Conservation (phyloP, 2,329 filamentous ascomycete genomes). For the Cercospora brassicicola region DNA sequence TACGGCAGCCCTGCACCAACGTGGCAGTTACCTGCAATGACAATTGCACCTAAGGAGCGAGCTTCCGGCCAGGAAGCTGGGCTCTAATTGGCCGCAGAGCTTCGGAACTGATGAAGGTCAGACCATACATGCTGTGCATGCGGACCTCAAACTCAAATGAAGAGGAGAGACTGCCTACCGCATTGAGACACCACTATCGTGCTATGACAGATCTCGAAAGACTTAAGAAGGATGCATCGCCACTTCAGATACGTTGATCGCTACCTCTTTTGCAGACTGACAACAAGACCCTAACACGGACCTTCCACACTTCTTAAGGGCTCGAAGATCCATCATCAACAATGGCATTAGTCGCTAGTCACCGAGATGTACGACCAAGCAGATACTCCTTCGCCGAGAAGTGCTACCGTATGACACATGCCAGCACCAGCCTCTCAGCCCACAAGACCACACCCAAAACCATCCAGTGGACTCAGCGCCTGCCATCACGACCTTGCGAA, state of each 20-base stretch:
- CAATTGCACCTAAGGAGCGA: not conserved
- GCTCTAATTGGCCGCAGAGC: not conserved
- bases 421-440: not conserved
- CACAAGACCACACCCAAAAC: conserved; percentile 6
- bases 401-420: conserved; percentile 16
- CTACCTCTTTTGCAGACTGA: not conserved
- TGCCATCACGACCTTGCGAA: conserved; percentile 8
- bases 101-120: not conserved
- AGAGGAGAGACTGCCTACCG: not conserved
- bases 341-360: not conserved
- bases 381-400: conserved; percentile 17
- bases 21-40: conserved; percentile 1
- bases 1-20: not conserved
- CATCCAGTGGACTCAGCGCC: conserved; percentile 20
- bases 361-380: not conserved
- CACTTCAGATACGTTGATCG: not conserved
- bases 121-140: conserved; percentile 2
- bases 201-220: not conserved
- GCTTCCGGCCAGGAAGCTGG: not conserved
- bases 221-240: not conserved
- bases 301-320: not conserved
- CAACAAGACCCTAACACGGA: not conserved
- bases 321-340: not conserved
- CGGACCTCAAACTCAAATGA: not conserved
- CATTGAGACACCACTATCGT: not conserved